Evolutionary conservation across 2,329 filamentous ascomycete species (phyloP), one percentile per base, ranked within the genome.

Genomic region (Penicillium sp.): DNA sequence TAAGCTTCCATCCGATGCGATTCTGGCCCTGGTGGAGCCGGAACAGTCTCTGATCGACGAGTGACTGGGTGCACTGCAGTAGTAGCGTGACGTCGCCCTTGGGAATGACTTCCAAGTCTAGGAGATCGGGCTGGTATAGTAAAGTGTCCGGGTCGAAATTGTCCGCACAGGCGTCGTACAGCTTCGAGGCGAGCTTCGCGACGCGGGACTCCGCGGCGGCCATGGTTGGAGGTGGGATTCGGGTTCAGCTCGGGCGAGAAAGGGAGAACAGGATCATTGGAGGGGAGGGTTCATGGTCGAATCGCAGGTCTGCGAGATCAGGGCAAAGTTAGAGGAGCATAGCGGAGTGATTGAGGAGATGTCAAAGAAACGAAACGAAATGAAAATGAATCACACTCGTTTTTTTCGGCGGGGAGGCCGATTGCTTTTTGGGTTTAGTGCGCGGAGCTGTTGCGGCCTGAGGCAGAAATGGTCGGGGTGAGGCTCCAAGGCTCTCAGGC

Each of bases 1-100:
- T 75, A 33, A 79, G 63, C 61, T 77, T 77, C 76, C 77, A 80
- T 32, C 73, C 75, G 33, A 77, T 63, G 32, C 70, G 68, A 56
- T 75, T 74, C 57, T 69, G 70, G 32, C 66, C 70, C 47, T 76
- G 70, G 46, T 77, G 71, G 9, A 78, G 63, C 49, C 75, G 74
- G 49, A 80, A 75, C 23, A 78, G 68, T 55, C 75, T 75, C 54
- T 76, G 71, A 51, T 77, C 68, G 33, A 78, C 73, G 17, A 80
- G 70, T 36, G 68, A 65, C 57, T 78, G 74, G 23, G 74, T 71
- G 56, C 74, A 76, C 60, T 73, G 65, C 44, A 78, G 64, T 33
- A 80, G 68, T 29, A 76, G 62, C 12, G 66, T 53, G 13, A 78
- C 52, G 45, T 77, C 74, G 52, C 71, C 68, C 27, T 75, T 72